phyloP scores from a whole-genome alignment of 192 early-diverging fungal genomes.

The Rhizophagus clarus region DNA sequence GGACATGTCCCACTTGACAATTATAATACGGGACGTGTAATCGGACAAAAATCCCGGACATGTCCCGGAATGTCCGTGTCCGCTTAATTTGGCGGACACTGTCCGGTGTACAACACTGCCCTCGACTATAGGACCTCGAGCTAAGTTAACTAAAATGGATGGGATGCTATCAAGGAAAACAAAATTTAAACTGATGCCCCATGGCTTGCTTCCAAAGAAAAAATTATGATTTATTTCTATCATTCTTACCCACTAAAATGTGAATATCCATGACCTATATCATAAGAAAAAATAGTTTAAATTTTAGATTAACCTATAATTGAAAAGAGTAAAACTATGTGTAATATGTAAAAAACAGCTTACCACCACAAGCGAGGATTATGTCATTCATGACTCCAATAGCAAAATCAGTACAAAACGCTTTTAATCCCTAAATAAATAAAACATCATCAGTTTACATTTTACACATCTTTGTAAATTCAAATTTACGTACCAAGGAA shows the following conservation, averaged over 20 bases:
- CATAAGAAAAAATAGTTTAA: constrained; percentile 24
- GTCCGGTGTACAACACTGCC: no score
- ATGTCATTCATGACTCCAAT: constrained; percentile 37
- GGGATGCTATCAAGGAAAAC: background rate
- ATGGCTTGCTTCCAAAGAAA: constrained; percentile 19
- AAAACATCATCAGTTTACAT: background rate
- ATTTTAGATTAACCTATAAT: constrained; percentile 4
- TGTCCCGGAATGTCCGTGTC: no score
- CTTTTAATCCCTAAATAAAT: constrained; percentile 63
- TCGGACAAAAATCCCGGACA: no score
- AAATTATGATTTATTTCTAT: background rate
- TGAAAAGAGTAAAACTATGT: constrained; percentile 36
- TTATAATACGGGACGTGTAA: no score
- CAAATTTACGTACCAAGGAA: constrained; percentile 53
- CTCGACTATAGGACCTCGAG: background rate
- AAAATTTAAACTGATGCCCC: constrained; percentile 37
- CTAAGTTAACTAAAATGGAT: background rate
- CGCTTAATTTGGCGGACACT: no score
- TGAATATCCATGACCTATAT: background rate
- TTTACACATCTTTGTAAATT: background rate
- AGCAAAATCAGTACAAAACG: constrained; percentile 64
- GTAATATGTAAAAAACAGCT: constrained; percentile 25
- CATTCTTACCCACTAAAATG: background rate
- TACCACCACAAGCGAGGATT: constrained; percentile 38
- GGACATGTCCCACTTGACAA: no score